These are phyloP conservation scores for Aspergillus tubingensis DNA, from an alignment of 2,329 filamentous ascomycete genomes.

Conservation along the genomic window DNA sequence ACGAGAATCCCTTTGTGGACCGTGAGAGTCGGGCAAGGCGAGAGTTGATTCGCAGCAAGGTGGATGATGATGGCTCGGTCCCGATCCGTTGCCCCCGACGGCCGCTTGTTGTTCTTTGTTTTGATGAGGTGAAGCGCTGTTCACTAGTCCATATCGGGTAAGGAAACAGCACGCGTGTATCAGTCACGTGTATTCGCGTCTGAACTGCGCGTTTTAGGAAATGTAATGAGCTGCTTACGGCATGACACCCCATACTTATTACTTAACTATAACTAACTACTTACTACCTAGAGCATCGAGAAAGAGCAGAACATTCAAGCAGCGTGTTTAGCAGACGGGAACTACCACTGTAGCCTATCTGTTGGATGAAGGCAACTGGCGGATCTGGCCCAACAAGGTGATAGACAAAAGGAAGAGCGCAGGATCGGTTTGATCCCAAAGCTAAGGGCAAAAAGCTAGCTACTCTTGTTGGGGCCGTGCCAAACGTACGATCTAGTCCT, in stretches of 20 bases:
- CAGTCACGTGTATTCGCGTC: slow-evolving; percentile 23
- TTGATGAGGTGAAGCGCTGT: slow-evolving; percentile 22
- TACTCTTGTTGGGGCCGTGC: too few species aligned
- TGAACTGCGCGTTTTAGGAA: slow-evolving; percentile 26
- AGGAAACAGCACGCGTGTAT: not conserved
- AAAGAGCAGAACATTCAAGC: too few species aligned
- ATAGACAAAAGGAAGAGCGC: too few species aligned
- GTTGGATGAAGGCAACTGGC: too few species aligned
- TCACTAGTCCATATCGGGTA: slow-evolving; percentile 16
- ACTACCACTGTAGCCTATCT: too few species aligned
- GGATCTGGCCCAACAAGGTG: too few species aligned
- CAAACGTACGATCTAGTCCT: too few species aligned
- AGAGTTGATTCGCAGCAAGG: not conserved
- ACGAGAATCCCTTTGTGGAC: not conserved
- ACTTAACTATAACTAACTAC: too few species aligned
- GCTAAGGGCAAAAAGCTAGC: too few species aligned
- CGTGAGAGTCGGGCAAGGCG: not conserved
- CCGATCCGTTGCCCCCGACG: slow-evolving; percentile 2
- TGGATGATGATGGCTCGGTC: not conserved
- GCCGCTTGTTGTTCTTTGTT: slow-evolving; percentile 18
- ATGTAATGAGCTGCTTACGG: slow-evolving; percentile 15
- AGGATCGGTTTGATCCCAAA: too few species aligned
- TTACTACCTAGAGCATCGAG: too few species aligned
- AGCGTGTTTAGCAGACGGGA: too few species aligned
- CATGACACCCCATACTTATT: not conserved